These are phyloP conservation scores for Leccinellum albellum DNA, from an alignment of 768 basidiomycete species.

Conservation along the genomic window DNA sequence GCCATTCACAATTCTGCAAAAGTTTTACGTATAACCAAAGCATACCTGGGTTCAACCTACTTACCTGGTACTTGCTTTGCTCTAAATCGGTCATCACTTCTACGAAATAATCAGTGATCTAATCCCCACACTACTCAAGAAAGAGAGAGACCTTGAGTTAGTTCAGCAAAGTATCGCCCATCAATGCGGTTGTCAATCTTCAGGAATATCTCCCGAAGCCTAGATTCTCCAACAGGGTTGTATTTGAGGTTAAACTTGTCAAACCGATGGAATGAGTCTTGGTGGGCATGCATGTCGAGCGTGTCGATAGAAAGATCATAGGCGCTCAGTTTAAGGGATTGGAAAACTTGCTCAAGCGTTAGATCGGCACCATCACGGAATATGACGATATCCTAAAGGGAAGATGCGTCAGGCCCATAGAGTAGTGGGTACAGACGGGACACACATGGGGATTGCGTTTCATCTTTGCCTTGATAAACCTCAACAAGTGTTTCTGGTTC, in stretches of 20 bases:
- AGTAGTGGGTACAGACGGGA: slow-evolving; percentile 1
- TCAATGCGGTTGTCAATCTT: slow-evolving; percentile 96
- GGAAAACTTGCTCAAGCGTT: slow-evolving; percentile 91
- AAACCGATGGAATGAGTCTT: slow-evolving; percentile 96
- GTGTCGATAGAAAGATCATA: slow-evolving; percentile 99
- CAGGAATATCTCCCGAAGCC: slow-evolving; percentile 93
- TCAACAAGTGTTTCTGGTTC: slow-evolving; percentile 98
- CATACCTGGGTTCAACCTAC: not conserved
- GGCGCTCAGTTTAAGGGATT: slow-evolving; percentile 89
- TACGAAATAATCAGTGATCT: slow-evolving; percentile 29
- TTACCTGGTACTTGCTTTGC: slow-evolving; percentile 96
- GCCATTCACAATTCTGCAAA: slow-evolving; percentile 89
- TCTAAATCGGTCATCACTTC: slow-evolving; percentile 98
- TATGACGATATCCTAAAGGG: slow-evolving; percentile 83
- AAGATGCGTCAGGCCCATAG: not conserved
- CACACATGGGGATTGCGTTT: slow-evolving; percentile 76
- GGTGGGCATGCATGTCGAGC: slow-evolving; percentile 98
- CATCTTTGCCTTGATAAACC: slow-evolving; percentile 99
- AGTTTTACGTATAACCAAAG: not conserved
- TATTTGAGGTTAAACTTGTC: slow-evolving; percentile 99
- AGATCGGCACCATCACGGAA: slow-evolving; percentile 89
- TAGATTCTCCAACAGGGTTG: slow-evolving; percentile 93
- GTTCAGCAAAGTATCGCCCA: slow-evolving; percentile 90
- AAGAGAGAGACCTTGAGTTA: slow-evolving; percentile 69
- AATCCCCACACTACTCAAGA: not conserved